These are phyloP conservation scores for Olyra latifolia DNA, from an alignment of 176 grass and related monocot species.

Conservation along the genomic window DNA sequence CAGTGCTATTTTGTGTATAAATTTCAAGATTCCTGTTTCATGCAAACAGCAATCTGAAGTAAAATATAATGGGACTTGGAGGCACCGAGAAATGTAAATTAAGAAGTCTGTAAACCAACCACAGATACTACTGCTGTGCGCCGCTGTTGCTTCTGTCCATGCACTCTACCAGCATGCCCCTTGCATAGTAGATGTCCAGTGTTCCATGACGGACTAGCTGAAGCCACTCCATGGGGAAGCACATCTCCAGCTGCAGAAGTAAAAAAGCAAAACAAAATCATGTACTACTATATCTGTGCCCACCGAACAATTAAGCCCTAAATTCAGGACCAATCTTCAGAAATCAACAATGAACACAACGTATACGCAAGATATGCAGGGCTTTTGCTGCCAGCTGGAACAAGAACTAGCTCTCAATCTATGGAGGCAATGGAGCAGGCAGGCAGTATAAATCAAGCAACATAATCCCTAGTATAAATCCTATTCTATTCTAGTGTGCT, in stretches of 20 bases:
- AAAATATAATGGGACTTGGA: neutral
- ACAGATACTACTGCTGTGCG: constrained; percentile 42
- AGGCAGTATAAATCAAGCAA: neutral
- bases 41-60: neutral
- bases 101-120: constrained; percentile 45
- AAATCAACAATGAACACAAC: neutral
- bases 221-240: neutral
- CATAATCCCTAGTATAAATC: neutral
- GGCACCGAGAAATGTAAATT: neutral
- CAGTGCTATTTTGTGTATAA: neutral
- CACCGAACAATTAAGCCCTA: neutral
- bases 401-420: neutral
- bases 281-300: neutral
- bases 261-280: constrained; percentile 13
- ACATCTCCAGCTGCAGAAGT: constrained; percentile 41
- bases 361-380: neutral
- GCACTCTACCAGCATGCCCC: constrained; percentile 12
- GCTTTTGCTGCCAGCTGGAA: neutral
- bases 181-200: constrained; percentile 5
- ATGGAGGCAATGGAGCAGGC: neutral
- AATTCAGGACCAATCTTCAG: neutral
- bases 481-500: neutral
- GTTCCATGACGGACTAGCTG: constrained; percentile 19
- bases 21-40: neutral
- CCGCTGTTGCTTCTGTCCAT: neutral